Conservation (phyloP, 495 filamentous ascomycete genomes). For the Bathelium albidoporum region DNA sequence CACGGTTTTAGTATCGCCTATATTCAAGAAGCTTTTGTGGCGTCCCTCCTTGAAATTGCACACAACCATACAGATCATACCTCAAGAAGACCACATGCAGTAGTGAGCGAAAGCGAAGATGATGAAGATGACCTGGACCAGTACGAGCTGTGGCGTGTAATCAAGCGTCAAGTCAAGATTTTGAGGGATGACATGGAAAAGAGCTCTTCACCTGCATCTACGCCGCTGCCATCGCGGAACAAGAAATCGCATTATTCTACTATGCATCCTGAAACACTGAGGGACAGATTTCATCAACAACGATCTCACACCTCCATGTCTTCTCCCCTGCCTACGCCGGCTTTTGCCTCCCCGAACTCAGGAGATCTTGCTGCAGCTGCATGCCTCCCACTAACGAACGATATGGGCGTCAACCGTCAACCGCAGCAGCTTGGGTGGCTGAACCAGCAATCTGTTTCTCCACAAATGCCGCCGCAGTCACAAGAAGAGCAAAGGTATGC, state of each 20-base stretch:
- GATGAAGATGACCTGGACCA: constrained; percentile 21
- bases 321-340: background rate
- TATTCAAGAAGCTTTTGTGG: constrained; percentile 24
- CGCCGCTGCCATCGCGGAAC: background rate
- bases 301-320: background rate
- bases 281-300: background rate
- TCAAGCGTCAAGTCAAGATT: constrained; percentile 25
- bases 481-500: background rate
- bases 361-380: background rate
- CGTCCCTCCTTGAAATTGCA: constrained; percentile 19
- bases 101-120: background rate
- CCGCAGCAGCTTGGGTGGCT: background rate
- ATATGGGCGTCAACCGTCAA: background rate
- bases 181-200: constrained; percentile 25
- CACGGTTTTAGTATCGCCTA: constrained; percentile 20
- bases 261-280: background rate
- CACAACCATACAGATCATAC: constrained; percentile 4
- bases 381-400: background rate
- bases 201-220: background rate
- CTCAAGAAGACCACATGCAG: background rate
- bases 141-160: constrained; percentile 28
- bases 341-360: background rate
- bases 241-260: background rate
- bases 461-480: background rate
- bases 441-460: background rate